Conservation (phyloP, 1,139 yeast genomes). For the Sugiyamaella grinbergsii region DNA sequence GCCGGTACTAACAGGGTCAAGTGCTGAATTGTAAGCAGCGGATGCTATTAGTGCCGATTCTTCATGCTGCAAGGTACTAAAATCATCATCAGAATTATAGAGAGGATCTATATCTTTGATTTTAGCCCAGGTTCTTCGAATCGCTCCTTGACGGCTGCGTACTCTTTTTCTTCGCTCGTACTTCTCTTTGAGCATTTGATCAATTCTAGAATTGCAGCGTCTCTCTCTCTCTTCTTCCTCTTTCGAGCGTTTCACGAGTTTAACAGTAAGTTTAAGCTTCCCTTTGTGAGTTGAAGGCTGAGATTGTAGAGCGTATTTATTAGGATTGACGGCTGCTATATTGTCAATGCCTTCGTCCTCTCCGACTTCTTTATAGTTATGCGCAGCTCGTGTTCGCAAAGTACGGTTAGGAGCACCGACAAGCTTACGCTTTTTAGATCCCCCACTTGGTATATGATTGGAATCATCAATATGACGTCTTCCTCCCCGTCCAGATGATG, state of each 20-base stretch:
- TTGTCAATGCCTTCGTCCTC: slow-evolving; percentile 12
- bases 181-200: slow-evolving; percentile 29
- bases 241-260: slow-evolving; percentile 7
- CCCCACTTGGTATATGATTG: slow-evolving; percentile 6
- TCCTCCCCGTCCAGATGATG: slow-evolving; percentile 3
- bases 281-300: background rate
- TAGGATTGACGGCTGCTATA: slow-evolving; percentile 3
- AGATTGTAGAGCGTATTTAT: background rate
- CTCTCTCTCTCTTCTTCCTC: slow-evolving; percentile 23
- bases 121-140: slow-evolving; percentile 36
- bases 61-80: slow-evolving; percentile 9
- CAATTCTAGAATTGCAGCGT: slow-evolving; percentile 28
- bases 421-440: slow-evolving; percentile 9
- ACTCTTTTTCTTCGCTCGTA: slow-evolving; percentile 32
- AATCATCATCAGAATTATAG: slow-evolving; percentile 41
- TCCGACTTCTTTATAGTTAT: slow-evolving; percentile 18
- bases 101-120: slow-evolving; percentile 40
- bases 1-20: background rate
- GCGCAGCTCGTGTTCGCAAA: slow-evolving; percentile 13
- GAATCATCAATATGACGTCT: slow-evolving; percentile 4
- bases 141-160: slow-evolving; percentile 33
- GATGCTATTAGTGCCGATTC: slow-evolving; percentile 14
- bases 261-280: slow-evolving; percentile 19
- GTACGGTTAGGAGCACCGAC: slow-evolving; percentile 17
- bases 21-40: slow-evolving; percentile 5